phyloP scores from a whole-genome alignment of 306 rosid genomes.

The Gastrolobium villosum region DNA sequence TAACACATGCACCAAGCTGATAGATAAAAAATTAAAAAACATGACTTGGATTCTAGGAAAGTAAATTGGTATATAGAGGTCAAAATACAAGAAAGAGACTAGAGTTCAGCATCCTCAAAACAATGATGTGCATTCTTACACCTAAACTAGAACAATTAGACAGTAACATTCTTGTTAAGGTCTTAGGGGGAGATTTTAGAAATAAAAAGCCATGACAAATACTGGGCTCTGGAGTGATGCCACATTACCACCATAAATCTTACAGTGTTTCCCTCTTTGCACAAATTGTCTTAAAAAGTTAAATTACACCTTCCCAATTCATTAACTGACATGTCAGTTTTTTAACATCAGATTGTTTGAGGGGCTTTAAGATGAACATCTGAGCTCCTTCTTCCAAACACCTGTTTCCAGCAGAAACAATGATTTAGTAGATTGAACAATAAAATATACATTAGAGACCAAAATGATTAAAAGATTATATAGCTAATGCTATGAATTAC shows the following conservation, averaged over 20 bases:
- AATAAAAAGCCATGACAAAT: neutral
- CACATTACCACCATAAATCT: constrained; percentile 17
- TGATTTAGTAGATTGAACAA: neutral
- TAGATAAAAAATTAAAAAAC: neutral
- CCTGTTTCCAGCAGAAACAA: constrained; percentile 51
- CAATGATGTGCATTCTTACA: constrained; percentile 44
- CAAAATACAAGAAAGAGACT: constrained; percentile 31
- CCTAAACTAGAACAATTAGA: constrained; percentile 42
- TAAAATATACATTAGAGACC: neutral
- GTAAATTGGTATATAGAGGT: constrained; percentile 37
- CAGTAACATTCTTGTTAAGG: constrained; percentile 40
- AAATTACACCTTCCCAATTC: constrained; percentile 62
- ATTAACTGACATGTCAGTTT: constrained; percentile 75
- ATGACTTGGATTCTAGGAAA: constrained; percentile 29
- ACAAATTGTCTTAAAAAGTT: neutral
- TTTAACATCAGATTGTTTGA: constrained; percentile 84
- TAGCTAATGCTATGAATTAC: constrained; percentile 49
- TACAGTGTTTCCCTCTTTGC: constrained; percentile 27
- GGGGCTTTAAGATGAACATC: constrained; percentile 90
- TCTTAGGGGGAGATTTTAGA: constrained; percentile 6
- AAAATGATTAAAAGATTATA: neutral
- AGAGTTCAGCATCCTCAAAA: constrained; percentile 45
- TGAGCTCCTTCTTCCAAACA: constrained; percentile 97
- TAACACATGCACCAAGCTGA: neutral
- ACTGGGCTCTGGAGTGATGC: constrained; percentile 1